Conservation (phyloP, 139 green algal species). For the Auxenochlorella pyrenoidosa region DNA sequence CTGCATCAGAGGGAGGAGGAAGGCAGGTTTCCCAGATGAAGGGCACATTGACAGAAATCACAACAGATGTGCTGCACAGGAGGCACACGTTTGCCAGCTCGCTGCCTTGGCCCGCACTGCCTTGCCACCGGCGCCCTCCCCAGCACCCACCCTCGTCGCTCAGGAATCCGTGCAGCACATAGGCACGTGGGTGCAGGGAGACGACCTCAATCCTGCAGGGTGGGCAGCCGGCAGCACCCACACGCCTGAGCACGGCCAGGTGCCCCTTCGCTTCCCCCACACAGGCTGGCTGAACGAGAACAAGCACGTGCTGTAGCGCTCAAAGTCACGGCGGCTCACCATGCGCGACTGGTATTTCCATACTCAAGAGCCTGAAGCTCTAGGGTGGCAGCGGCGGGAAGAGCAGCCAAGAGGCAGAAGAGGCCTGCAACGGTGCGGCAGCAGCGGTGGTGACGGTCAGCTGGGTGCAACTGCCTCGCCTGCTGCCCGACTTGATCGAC, state of each 20-base stretch:
- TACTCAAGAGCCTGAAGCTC: not conserved
- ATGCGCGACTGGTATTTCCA: not conserved
- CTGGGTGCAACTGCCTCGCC: not conserved
- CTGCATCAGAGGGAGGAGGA: not conserved
- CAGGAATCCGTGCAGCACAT: slow-evolving; percentile 16
- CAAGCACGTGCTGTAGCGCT: too few relatives aligned
- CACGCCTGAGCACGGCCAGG: not conserved
- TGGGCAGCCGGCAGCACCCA: not conserved
- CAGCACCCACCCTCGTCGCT: not conserved
- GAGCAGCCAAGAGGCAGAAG: not conserved
- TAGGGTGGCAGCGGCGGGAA: too few relatives aligned
- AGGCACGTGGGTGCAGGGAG: not conserved
- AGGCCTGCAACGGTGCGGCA: slow-evolving; percentile 1
- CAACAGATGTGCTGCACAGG: not conserved
- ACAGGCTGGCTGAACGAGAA: too few relatives aligned
- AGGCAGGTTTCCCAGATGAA: not conserved
- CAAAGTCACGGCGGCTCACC: not conserved
- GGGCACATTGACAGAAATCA: not conserved
- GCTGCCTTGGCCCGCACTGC: not conserved
- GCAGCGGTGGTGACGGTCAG: not conserved
- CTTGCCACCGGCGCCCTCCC: not conserved
- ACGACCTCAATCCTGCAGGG: slow-evolving; percentile 16
- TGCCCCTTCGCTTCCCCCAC: not conserved
- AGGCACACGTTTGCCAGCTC: not conserved
- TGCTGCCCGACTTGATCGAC: too few relatives aligned